phyloP scores from a whole-genome alignment of 495 filamentous ascomycete genomes.

The Tuber aestivum region DNA sequence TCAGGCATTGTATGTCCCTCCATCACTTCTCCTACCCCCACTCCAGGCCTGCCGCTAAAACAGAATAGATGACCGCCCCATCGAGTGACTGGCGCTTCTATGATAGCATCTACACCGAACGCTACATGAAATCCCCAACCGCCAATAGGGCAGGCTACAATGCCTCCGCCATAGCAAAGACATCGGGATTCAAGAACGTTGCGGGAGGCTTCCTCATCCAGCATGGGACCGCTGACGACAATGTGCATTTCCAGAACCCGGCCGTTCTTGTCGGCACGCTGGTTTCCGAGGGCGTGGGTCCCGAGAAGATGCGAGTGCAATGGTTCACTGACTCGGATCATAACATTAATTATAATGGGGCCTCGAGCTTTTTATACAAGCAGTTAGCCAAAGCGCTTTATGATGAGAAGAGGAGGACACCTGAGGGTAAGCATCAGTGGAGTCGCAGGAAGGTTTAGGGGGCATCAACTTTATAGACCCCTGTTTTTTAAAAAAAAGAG shows the following conservation, averaged over 20 bases:
- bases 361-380: conserved; percentile 49
- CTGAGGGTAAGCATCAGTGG: conserved; percentile 47
- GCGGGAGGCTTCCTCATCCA: conserved; percentile 51
- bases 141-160: conserved; percentile 51
- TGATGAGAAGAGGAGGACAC: conserved; percentile 47
- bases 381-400: conserved; percentile 50
- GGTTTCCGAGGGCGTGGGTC: conserved; percentile 48
- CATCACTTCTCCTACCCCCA: background rate
- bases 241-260: conserved; percentile 57
- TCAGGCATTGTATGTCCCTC: conserved; percentile 44
- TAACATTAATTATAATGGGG: conserved; percentile 49
- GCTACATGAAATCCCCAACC: conserved; percentile 57
- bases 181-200: conserved; percentile 51
- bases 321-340: conserved; percentile 56
- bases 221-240: conserved; percentile 57
- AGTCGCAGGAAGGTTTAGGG: conserved; percentile 13
- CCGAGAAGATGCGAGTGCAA: conserved; percentile 51
- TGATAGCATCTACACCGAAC: conserved; percentile 59
- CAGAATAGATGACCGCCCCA: conserved; percentile 46
- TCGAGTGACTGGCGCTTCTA: conserved; percentile 59
- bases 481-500: background rate
- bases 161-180: conserved; percentile 45
- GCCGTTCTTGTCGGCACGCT: conserved; percentile 52
- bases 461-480: background rate
- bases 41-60: background rate